Conservation (phyloP, 2,329 filamentous ascomycete genomes). For the Fusarium caatingaense region DNA sequence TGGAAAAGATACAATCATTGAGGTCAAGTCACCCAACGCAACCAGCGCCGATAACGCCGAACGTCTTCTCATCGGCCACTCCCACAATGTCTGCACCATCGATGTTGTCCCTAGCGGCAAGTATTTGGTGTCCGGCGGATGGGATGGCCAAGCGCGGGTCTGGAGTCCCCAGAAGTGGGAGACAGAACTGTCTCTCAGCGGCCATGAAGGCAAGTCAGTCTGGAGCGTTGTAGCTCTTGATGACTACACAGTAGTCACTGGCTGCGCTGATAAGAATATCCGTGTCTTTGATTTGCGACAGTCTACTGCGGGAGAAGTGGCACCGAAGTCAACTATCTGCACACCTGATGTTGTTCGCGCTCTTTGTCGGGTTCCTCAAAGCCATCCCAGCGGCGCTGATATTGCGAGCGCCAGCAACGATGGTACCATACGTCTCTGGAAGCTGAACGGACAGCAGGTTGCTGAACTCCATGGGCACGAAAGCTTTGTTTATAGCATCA, state of each 20-base stretch:
- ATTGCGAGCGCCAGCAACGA: constrained; percentile 97
- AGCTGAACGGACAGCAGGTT: constrained; percentile 78
- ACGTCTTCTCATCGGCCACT: constrained; percentile 86
- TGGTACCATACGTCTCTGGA: constrained; percentile 88
- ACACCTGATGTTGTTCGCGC: constrained; percentile 88
- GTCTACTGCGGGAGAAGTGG: constrained; percentile 65
- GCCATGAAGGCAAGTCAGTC: constrained; percentile 80
- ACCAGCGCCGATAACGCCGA: constrained; percentile 81
- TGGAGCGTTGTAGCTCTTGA: constrained; percentile 93
- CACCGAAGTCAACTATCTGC: constrained; percentile 66
- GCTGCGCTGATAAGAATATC: constrained; percentile 89
- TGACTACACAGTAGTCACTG: constrained; percentile 84
- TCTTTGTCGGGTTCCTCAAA: constrained; percentile 81
- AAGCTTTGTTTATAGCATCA: constrained; percentile 91
- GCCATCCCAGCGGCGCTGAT: constrained; percentile 85
- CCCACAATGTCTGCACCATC: constrained; percentile 87
- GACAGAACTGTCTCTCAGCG: constrained; percentile 74
- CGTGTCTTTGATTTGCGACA: constrained; percentile 81
- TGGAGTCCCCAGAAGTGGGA: constrained; percentile 93
- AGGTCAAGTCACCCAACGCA: constrained; percentile 80
- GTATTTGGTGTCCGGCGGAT: constrained; percentile 89
- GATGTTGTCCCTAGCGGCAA: constrained; percentile 79
- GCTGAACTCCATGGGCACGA: constrained; percentile 88
- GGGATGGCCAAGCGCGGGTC: constrained; percentile 88
- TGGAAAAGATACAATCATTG: constrained; percentile 92